These are phyloP conservation scores for Aspergillus versicolor DNA, from an alignment of 2,329 filamentous ascomycete species.

Conservation along the genomic window DNA sequence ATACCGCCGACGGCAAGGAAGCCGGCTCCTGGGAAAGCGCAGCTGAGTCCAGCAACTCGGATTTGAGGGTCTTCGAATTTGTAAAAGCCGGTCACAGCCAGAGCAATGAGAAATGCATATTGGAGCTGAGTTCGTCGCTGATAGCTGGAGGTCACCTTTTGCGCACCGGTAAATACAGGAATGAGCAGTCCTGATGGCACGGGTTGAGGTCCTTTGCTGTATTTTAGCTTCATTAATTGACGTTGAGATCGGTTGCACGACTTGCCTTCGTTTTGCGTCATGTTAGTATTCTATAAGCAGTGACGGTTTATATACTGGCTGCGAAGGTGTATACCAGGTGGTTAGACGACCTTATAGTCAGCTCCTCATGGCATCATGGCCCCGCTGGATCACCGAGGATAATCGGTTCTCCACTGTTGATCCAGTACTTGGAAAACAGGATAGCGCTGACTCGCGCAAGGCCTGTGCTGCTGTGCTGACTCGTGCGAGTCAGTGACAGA, in stretches of 20 bases:
- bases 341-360: background rate
- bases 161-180: background rate
- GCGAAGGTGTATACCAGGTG: background rate
- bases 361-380: background rate
- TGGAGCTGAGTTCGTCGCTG: background rate
- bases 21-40: background rate
- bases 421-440: background rate
- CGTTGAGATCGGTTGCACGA: background rate
- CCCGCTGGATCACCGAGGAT: background rate
- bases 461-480: background rate
- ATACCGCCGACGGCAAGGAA: background rate
- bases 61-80: background rate
- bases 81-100: background rate
- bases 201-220: background rate
- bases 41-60: background rate
- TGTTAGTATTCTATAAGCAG: background rate
- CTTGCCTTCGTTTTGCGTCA: background rate
- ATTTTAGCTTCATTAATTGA: background rate
- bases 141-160: background rate
- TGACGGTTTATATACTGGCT: background rate
- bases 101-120: background rate
- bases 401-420: background rate
- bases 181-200: background rate
- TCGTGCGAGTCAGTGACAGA: background rate
- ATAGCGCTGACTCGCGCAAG: background rate